A percentile compares a stretch with the other conserved stretches of the same genome.
Evolutionary conservation across 768 basidiomycete genomes (phyloP).

Genomic region (Arthromyces matolae): DNA sequence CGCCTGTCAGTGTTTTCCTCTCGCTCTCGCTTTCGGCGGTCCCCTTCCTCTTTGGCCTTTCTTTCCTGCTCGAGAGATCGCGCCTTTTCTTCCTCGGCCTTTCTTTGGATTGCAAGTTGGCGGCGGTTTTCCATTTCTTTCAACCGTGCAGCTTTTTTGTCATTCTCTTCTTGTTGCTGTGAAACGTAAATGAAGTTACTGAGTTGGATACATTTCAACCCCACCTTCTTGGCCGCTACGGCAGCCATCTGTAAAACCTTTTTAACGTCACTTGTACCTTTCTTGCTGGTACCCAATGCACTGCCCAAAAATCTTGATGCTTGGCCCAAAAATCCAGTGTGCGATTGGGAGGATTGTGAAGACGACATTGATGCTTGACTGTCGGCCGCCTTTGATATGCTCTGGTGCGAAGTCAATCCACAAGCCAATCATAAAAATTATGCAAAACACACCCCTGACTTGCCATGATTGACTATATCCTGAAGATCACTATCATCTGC

Average conservation of each 20-base stretch:
- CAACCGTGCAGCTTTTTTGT: slow-evolving; percentile 68
- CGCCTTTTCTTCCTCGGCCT: slow-evolving; percentile 73
- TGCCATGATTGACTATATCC: slow-evolving; percentile 36
- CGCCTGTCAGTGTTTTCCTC: slow-evolving; percentile 75
- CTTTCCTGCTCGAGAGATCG: slow-evolving; percentile 64
- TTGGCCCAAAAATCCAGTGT: slow-evolving; percentile 63
- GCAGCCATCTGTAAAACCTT: slow-evolving; percentile 76
- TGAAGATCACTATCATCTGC: slow-evolving; percentile 35
- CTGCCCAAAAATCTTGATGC: slow-evolving; percentile 67
- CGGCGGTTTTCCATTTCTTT: slow-evolving; percentile 83
- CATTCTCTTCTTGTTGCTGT: slow-evolving; percentile 87
- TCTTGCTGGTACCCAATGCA: slow-evolving; percentile 67
- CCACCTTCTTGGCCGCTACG: slow-evolving; percentile 85
- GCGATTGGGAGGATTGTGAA: slow-evolving; percentile 43
- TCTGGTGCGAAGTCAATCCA: too few relatives aligned
- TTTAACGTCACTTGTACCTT: slow-evolving; percentile 73
- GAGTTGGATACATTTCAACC: slow-evolving; percentile 7
- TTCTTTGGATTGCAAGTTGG: slow-evolving; percentile 65
- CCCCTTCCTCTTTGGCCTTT: slow-evolving; percentile 68
- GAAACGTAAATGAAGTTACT: slow-evolving; percentile 4
- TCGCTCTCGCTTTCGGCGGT: slow-evolving; percentile 77
- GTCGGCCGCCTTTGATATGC: too few relatives aligned
- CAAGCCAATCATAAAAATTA: neutral
- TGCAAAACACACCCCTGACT: slow-evolving; percentile 31
- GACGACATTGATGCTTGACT: slow-evolving; percentile 58